These are phyloP conservation scores for Neophaeococcomyces aloes DNA, from an alignment of 2,329 filamentous ascomycete genomes.

Conservation along the genomic window DNA sequence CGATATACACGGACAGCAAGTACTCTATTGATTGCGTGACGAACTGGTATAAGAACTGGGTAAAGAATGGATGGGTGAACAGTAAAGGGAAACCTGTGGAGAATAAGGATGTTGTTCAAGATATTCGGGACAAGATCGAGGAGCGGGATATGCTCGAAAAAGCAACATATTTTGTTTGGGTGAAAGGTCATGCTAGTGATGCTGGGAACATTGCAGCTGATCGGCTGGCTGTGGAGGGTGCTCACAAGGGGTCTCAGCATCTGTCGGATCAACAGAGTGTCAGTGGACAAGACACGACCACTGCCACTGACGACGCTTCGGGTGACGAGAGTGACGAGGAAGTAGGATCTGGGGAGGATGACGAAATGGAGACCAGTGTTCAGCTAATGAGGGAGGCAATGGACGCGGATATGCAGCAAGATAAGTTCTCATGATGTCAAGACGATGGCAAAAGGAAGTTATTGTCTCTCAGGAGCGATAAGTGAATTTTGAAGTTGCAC, in stretches of 20 bases:
- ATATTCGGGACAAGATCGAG: conserved; percentile 59
- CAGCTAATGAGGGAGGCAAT: conserved; percentile 14
- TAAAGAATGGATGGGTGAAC: conserved; percentile 67
- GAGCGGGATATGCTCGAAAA: conserved; percentile 52
- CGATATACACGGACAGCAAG: conserved; percentile 78
- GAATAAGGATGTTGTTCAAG: conserved; percentile 74
- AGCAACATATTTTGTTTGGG: conserved; percentile 68
- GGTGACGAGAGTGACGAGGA: not conserved
- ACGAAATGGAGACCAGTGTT: conserved; percentile 10
- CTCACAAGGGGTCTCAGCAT: conserved; percentile 32
- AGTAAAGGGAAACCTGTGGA: conserved; percentile 59
- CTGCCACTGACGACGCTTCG: conserved; percentile 3
- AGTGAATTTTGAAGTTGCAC: no score
- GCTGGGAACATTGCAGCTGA: conserved; percentile 74
- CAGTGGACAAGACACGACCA: conserved; percentile 16
- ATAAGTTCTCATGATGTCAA: no score
- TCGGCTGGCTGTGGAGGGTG: conserved; percentile 59
- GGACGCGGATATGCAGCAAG: conserved; percentile 7
- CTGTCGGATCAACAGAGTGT: conserved; percentile 22
- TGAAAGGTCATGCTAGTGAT: conserved; percentile 71
- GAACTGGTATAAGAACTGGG: conserved; percentile 72
- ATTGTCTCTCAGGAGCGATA: no score
- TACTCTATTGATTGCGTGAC: conserved; percentile 87
- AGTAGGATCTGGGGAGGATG: conserved; percentile 5
- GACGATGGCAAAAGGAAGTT: no score